phyloP scores from a whole-genome alignment of 495 filamentous ascomycete species.

The Umbilicaria muhlenbergii region DNA sequence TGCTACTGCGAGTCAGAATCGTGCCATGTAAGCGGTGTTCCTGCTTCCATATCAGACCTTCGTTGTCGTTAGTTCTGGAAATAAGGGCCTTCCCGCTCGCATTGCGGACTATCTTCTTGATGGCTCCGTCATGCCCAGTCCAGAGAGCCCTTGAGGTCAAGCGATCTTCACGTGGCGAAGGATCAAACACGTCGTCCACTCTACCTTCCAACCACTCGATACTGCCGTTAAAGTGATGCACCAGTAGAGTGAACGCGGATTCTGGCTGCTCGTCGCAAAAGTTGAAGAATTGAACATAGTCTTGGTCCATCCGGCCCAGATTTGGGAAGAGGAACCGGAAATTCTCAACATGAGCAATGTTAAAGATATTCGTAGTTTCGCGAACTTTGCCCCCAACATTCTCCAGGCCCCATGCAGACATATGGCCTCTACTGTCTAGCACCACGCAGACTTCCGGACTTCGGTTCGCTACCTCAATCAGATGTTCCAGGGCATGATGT shows the following conservation, averaged over 20 bases:
- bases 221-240: conserved; percentile 76
- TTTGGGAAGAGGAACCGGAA: conserved; percentile 49
- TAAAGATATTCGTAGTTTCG: conserved; percentile 61
- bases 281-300: conserved; percentile 56
- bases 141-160: conserved; percentile 45
- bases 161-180: conserved; percentile 47
- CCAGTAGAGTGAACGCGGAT: conserved; percentile 56
- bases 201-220: conserved; percentile 69
- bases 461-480: conserved; percentile 73
- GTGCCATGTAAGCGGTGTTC: conserved; percentile 25
- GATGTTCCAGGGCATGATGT: conserved; percentile 59
- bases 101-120: conserved; percentile 76
- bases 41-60: conserved; percentile 77
- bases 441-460: conserved; percentile 79
- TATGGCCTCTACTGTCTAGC: conserved; percentile 66
- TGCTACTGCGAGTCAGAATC: conserved; percentile 49
- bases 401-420: conserved; percentile 93
- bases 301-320: conserved; percentile 23
- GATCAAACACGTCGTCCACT: conserved; percentile 70
- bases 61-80: conserved; percentile 63
- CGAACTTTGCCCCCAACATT: conserved; percentile 64
- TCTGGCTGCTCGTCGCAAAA: conserved; percentile 47
- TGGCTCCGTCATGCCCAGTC: conserved; percentile 69
- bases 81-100: conserved; percentile 64
- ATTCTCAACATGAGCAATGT: conserved; percentile 68